Conservation (phyloP, 2,329 filamentous ascomycete genomes). For the Diaporthe sp. region DNA sequence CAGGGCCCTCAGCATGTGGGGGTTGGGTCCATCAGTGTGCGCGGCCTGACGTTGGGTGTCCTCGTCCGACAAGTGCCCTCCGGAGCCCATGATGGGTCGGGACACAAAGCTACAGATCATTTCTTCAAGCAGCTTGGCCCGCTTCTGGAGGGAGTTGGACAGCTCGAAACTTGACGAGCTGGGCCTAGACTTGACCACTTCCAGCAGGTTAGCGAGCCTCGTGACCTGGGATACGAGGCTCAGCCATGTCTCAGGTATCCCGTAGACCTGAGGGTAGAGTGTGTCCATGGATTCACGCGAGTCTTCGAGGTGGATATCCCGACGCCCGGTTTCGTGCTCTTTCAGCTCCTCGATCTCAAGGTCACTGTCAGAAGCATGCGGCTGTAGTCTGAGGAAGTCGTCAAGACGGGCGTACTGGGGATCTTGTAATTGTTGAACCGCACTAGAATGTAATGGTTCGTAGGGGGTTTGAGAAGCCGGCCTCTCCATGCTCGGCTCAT, state of each 20-base stretch:
- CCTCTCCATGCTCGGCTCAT: not conserved
- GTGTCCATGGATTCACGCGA: not conserved
- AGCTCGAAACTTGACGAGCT: slow-evolving; percentile 1
- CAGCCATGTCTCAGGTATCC: slow-evolving; percentile 3
- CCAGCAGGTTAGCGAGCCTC: slow-evolving; percentile 4
- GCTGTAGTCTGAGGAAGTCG: slow-evolving; percentile 9
- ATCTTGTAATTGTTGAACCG: not conserved
- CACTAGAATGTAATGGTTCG: not conserved
- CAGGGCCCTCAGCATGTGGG: not conserved
- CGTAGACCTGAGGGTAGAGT: slow-evolving; percentile 3
- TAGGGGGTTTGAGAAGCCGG: not conserved
- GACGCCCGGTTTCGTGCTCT: not conserved
- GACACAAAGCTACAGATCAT: slow-evolving; percentile 3
- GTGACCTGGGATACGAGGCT: slow-evolving; percentile 12
- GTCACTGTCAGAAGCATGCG: slow-evolving; percentile 11
- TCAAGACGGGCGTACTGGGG: not conserved
- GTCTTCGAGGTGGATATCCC: not conserved
- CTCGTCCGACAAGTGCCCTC: not conserved
- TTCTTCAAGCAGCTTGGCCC: slow-evolving; percentile 1
- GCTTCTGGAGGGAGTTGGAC: not conserved
- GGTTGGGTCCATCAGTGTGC: not conserved
- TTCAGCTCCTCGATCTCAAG: slow-evolving; percentile 5
- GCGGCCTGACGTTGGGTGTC: not conserved
- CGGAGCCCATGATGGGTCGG: not conserved
- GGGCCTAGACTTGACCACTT: not conserved